Evolutionary conservation across 441 rosid species (phyloP), one percentile per base, ranked within the genome.

Genomic region (Populus tomentosa): DNA sequence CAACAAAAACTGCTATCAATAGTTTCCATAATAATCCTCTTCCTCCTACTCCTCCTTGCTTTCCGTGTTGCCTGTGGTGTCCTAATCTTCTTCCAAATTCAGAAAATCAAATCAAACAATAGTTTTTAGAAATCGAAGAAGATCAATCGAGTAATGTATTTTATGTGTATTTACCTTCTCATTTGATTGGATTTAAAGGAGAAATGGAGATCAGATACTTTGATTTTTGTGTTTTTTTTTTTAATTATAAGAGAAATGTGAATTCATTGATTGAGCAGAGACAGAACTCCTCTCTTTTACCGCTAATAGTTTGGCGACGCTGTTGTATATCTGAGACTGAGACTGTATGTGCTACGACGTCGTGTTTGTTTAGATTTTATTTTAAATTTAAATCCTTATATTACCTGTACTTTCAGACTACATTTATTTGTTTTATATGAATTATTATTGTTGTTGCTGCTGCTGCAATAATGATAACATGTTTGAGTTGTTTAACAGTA

Each of bases 11-110:
- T 7, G 88, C 93, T 73, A 95, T 81, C 21, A 91, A 84, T 9
- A 95, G 76, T 86, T 90, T 91, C 35, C 81, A 87, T 38, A 90
- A 35, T 81, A 85, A 81, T 75, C 95, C 95, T 80, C 83, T 91
- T 33, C 82, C 62, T 78, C 84, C 89, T 50, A 81, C 89, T 13
- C 63, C 71, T 77, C 88, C 95, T 78, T 83, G 87, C 89, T 87
- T 89, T 50, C 81, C 86, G 75, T 87, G 97, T 72, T 77, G 87
- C 83, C 95, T 84, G 78, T 88, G 90, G 81, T 88, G 88, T 75
- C 91, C 98, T 50, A 85, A 67, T 84, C 98, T 92, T 82, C 50
- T 10, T 8, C 14, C 32, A 73, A 6, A 10, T 28, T 8, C 35
- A 75, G 23, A 70, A 30, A 77, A 21, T 21, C 24, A 61, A 61